These are phyloP conservation scores for Macrophomina tecta DNA, from an alignment of 2,329 filamentous ascomycete genomes.

Conservation along the genomic window DNA sequence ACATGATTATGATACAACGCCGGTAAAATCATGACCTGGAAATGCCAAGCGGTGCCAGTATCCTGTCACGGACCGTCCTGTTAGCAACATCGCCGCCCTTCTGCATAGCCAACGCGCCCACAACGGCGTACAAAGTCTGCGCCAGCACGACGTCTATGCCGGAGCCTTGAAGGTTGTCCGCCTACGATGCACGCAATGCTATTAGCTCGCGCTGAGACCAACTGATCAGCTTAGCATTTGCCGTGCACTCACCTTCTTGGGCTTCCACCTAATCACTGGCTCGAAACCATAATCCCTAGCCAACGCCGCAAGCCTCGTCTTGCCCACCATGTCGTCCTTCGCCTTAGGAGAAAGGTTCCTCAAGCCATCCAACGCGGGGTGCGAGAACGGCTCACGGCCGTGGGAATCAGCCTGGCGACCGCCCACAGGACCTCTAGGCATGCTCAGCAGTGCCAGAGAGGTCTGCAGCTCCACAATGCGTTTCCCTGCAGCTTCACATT, in stretches of 20 bases:
- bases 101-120: constrained; percentile 89
- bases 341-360: constrained; percentile 70
- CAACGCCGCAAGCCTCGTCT: constrained; percentile 69
- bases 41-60: constrained; percentile 60
- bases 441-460: constrained; percentile 65
- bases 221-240: neutral
- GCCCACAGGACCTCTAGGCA: constrained; percentile 41
- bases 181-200: constrained; percentile 45
- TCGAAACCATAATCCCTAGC: constrained; percentile 73
- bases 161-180: constrained; percentile 71
- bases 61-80: constrained; percentile 75
- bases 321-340: constrained; percentile 67
- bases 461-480: constrained; percentile 69
- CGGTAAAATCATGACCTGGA: neutral
- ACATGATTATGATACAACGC: constrained; percentile 18
- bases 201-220: neutral
- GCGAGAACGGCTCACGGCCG: constrained; percentile 69
- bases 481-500: constrained; percentile 57
- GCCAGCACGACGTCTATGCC: constrained; percentile 77
- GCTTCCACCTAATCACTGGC: constrained; percentile 86
- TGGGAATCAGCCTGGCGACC: constrained; percentile 35
- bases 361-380: constrained; percentile 74
- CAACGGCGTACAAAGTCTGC: constrained; percentile 80
- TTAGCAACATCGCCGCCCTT: constrained; percentile 80
- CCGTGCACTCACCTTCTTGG: constrained; percentile 69